Conservation (phyloP, 768 basidiomycete species). For the Epithele typhae region DNA sequence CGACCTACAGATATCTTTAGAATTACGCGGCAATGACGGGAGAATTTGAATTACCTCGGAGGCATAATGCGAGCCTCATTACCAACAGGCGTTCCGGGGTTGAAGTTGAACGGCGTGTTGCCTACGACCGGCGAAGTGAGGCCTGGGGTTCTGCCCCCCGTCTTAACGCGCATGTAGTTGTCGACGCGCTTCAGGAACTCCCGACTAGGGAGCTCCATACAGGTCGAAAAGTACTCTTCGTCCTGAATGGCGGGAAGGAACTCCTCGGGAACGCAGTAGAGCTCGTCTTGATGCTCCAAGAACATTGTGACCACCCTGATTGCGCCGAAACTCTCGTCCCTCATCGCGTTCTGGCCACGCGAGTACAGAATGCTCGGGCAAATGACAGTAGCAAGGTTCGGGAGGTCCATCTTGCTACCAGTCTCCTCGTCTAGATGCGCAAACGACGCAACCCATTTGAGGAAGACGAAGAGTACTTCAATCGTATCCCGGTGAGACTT, state of each 20-base stretch:
- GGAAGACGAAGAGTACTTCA: slow-evolving; percentile 96
- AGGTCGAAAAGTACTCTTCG: slow-evolving; percentile 87
- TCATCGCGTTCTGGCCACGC: slow-evolving; percentile 75
- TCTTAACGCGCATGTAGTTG: slow-evolving; percentile 76
- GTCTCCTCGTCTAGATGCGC: slow-evolving; percentile 61
- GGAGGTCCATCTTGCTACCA: slow-evolving; percentile 83
- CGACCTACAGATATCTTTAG: slow-evolving; percentile 25
- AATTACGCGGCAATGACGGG: no score
- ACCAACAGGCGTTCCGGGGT: slow-evolving; percentile 22
- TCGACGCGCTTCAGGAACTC: slow-evolving; percentile 96
- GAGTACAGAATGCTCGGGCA: slow-evolving; percentile 97
- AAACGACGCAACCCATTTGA: slow-evolving; percentile 99
- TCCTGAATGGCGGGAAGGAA: slow-evolving; percentile 83
- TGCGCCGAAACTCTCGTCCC: slow-evolving; percentile 89
- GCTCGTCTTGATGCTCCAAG: slow-evolving; percentile 92
- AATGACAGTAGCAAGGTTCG: slow-evolving; percentile 94
- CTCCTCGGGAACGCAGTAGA: slow-evolving; percentile 91
- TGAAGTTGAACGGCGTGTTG: slow-evolving; percentile 37
- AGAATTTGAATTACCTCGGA: slow-evolving; percentile 22
- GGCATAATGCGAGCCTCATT: slow-evolving; percentile 21
- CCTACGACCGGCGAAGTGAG: slow-evolving; percentile 33
- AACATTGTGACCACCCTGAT: slow-evolving; percentile 83
- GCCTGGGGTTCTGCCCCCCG: slow-evolving; percentile 49
- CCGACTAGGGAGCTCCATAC: slow-evolving; percentile 85
- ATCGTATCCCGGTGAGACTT: slow-evolving; percentile 95